Conservation (phyloP, 164 flowering plant genomes). For the Santalum album region DNA sequence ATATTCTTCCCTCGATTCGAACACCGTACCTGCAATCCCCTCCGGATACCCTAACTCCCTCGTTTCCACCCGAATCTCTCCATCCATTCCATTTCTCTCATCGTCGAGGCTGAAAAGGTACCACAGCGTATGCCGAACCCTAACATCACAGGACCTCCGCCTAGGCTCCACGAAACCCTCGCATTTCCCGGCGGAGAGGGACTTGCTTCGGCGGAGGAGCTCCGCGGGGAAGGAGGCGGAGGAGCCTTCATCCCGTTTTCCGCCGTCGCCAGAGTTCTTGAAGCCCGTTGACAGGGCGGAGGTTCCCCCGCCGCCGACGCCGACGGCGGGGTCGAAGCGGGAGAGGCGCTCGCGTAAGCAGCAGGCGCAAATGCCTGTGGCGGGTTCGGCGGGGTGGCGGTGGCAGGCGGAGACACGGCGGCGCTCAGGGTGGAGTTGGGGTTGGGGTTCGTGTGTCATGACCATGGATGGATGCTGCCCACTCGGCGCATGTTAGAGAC, state of each 20-base stretch:
- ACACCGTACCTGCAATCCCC: slow-evolving; percentile 24
- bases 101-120: slow-evolving; percentile 3
- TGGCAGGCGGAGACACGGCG: slow-evolving; percentile 46
- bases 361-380: slow-evolving; percentile 79
- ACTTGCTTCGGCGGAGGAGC: slow-evolving; percentile 1
- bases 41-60: slow-evolving; percentile 21
- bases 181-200: slow-evolving; percentile 1
- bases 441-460: slow-evolving; percentile 10
- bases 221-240: neutral
- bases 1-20: slow-evolving; percentile 18
- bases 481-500: neutral
- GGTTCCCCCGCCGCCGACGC: neutral
- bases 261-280: neutral
- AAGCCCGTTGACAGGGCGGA: neutral
- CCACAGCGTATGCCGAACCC: slow-evolving; percentile 1
- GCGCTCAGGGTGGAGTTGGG: slow-evolving; percentile 6
- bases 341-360: slow-evolving; percentile 87
- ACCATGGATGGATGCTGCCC: slow-evolving; percentile 9
- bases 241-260: neutral
- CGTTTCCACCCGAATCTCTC: slow-evolving; percentile 25
- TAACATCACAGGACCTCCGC: slow-evolving; percentile 1
- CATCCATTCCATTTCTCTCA: neutral
- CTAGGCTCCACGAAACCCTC: neutral
- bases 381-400: slow-evolving; percentile 54
- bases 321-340: slow-evolving; percentile 25